Conservation (phyloP, 2,329 filamentous ascomycete genomes). For the Cadophora gregata region DNA sequence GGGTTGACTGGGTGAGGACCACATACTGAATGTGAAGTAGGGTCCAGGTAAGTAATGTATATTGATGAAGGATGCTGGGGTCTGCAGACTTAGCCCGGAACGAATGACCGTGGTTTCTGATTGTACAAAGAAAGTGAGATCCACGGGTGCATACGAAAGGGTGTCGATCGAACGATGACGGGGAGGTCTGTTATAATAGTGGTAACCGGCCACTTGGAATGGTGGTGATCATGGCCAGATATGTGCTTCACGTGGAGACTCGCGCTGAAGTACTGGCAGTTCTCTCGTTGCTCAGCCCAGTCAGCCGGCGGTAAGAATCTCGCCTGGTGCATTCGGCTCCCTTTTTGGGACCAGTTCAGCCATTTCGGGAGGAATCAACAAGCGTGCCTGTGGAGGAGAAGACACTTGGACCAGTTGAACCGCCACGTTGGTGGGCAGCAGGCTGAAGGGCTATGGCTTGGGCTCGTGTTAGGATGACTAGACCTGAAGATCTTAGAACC, state of each 20-base stretch:
- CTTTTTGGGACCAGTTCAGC: constrained; percentile 14
- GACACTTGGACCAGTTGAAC: constrained; percentile 18
- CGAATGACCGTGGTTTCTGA: constrained; percentile 12
- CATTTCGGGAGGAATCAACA: constrained; percentile 16
- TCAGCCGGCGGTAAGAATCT: constrained; percentile 27
- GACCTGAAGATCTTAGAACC: constrained; percentile 1
- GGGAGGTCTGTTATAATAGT: constrained; percentile 19
- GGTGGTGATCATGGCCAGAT: background rate
- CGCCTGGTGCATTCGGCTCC: constrained; percentile 17
- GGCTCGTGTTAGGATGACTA: background rate
- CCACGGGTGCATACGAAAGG: constrained; percentile 12
- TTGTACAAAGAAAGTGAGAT: constrained; percentile 17
- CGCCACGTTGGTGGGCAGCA: constrained; percentile 21
- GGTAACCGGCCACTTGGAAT: constrained; percentile 9
- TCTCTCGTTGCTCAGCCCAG: constrained; percentile 23
- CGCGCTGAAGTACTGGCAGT: constrained; percentile 6
- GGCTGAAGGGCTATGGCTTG: constrained; percentile 5
- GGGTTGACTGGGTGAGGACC: constrained; percentile 14
- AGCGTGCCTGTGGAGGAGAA: constrained; percentile 1
- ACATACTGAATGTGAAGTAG: constrained; percentile 13
- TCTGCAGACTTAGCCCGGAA: constrained; percentile 12
- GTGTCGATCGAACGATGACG: constrained; percentile 18
- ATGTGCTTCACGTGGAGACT: constrained; percentile 19
- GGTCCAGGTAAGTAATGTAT: background rate
- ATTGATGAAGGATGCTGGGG: constrained; percentile 9